phyloP scores from a whole-genome alignment of 495 filamentous ascomycete species.

The Neurospora africana region DNA sequence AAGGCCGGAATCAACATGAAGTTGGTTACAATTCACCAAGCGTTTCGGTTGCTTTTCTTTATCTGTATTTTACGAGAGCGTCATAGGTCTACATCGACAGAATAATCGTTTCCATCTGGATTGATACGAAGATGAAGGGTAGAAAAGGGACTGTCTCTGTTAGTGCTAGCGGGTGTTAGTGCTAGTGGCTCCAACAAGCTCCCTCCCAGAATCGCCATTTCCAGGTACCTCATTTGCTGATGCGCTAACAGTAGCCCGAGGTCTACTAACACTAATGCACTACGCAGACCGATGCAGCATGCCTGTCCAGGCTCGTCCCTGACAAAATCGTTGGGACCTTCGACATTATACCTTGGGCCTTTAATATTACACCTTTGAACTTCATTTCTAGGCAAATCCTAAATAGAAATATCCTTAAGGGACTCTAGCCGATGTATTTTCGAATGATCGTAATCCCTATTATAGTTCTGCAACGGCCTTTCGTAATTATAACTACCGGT shows the following conservation, averaged over 20 bases:
- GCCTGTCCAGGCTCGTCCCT: too few species aligned
- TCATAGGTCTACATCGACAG: not conserved
- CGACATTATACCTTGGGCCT: too few species aligned
- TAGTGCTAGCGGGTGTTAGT: not conserved
- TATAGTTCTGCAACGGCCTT: too few species aligned
- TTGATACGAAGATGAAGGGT: not conserved
- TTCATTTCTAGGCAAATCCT: too few species aligned
- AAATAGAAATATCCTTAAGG: too few species aligned
- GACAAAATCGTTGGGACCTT: too few species aligned
- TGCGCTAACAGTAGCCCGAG: not conserved
- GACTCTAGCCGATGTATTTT: too few species aligned
- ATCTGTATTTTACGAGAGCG: not conserved
- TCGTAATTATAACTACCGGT: too few species aligned
- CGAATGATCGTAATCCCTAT: too few species aligned
- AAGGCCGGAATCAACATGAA: not conserved
- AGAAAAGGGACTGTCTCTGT: not conserved
- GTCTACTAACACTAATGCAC: not conserved
- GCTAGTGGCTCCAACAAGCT: not conserved
- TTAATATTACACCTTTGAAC: too few species aligned
- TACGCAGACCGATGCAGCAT: not conserved
- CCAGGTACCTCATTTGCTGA: too few species aligned
- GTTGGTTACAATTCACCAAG: not conserved
- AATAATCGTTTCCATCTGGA: not conserved
- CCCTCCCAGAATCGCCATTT: not conserved
- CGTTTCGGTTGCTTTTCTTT: not conserved